These are phyloP conservation scores for Fusarium kyushuense DNA, from an alignment of 2,329 filamentous ascomycete species.

Conservation along the genomic window DNA sequence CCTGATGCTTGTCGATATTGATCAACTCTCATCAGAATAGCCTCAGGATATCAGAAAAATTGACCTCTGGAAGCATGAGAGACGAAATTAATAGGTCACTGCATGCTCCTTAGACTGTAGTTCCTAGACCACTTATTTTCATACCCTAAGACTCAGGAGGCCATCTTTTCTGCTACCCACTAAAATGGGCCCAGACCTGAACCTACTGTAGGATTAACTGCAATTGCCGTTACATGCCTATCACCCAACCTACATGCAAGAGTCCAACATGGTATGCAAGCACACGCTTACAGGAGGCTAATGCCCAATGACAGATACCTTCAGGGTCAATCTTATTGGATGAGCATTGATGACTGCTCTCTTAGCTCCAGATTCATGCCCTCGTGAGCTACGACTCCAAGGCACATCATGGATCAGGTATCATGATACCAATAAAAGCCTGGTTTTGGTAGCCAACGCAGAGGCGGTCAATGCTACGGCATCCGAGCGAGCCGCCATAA, in stretches of 20 bases:
- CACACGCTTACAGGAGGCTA: slow-evolving; percentile 17
- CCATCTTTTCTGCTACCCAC: too few species aligned
- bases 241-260: slow-evolving; percentile 16
- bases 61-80: too few species aligned
- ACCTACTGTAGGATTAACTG: slow-evolving; percentile 17
- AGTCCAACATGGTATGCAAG: slow-evolving; percentile 34
- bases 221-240: slow-evolving; percentile 26
- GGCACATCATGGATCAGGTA: slow-evolving; percentile 37
- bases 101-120: too few species aligned
- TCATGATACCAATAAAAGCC: slow-evolving; percentile 34
- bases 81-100: too few species aligned
- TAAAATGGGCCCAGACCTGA: slow-evolving; percentile 34
- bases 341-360: slow-evolving; percentile 27
- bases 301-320: slow-evolving; percentile 30
- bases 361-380: slow-evolving; percentile 39
- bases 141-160: too few species aligned
- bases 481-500: slow-evolving; percentile 38
- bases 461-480: slow-evolving; percentile 34
- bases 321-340: slow-evolving; percentile 10
- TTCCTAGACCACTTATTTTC: too few species aligned
- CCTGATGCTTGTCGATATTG: neutral
- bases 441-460: slow-evolving; percentile 18
- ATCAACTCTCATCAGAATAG: neutral
- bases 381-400: slow-evolving; percentile 45
- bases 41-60: too few species aligned